phyloP scores from a whole-genome alignment of 805 yeast species.

The Geotrichum ghanense region DNA sequence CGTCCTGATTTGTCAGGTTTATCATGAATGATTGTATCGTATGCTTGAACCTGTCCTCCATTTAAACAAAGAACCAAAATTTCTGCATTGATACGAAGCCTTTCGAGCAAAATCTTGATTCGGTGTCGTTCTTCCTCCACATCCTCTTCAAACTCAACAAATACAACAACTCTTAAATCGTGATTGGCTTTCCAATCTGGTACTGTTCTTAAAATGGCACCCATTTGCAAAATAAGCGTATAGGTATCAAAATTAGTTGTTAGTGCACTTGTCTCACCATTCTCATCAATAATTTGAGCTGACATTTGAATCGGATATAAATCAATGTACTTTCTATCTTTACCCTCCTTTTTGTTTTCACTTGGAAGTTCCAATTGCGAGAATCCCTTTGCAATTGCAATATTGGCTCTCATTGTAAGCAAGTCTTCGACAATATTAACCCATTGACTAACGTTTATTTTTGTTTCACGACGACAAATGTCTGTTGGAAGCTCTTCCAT shows the following conservation, averaged over 20 bases:
- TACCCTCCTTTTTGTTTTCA: slow-evolving; percentile 19
- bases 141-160: slow-evolving; percentile 70
- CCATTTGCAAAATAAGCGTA: slow-evolving; percentile 84
- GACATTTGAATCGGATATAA: slow-evolving; percentile 96
- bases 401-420: slow-evolving; percentile 76
- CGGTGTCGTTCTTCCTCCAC: slow-evolving; percentile 58
- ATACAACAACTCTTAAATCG: slow-evolving; percentile 67
- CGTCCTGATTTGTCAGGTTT: slow-evolving; percentile 31
- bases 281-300: slow-evolving; percentile 55
- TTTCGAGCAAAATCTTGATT: slow-evolving; percentile 50
- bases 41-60: slow-evolving; percentile 43
- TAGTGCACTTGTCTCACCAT: slow-evolving; percentile 40
- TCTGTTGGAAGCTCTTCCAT: slow-evolving; percentile 65
- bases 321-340: slow-evolving; percentile 51
- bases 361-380: slow-evolving; percentile 52
- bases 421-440: slow-evolving; percentile 86
- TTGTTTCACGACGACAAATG: slow-evolving; percentile 55
- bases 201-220: slow-evolving; percentile 86
- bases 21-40: slow-evolving; percentile 72
- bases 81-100: slow-evolving; percentile 76
- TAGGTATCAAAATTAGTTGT: slow-evolving; percentile 94
- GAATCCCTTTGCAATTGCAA: slow-evolving; percentile 90
- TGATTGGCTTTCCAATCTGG: slow-evolving; percentile 84
- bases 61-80: slow-evolving; percentile 62
- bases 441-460: slow-evolving; percentile 71